Conservation (phyloP, 495 filamentous ascomycete genomes). For the Entonaema liquescens region DNA sequence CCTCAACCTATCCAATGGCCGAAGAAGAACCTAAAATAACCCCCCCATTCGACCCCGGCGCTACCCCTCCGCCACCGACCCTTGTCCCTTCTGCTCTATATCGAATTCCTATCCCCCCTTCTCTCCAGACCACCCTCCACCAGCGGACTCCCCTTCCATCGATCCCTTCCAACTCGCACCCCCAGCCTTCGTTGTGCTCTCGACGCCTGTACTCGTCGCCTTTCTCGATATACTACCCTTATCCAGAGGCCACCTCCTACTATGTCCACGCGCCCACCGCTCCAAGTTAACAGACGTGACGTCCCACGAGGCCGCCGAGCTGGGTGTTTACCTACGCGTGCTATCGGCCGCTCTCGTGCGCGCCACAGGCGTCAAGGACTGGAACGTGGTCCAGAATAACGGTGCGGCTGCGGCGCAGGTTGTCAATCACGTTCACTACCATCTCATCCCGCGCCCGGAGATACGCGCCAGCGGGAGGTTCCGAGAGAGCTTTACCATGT, state of each 20-base stretch:
- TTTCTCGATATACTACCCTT: slow-evolving; percentile 94
- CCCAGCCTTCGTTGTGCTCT: slow-evolving; percentile 73
- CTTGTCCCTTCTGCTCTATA: slow-evolving; percentile 76
- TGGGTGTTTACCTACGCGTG: slow-evolving; percentile 77
- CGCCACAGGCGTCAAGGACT: slow-evolving; percentile 72
- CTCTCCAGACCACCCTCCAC: slow-evolving; percentile 49
- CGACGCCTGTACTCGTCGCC: slow-evolving; percentile 74
- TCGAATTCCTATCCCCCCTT: slow-evolving; percentile 56
- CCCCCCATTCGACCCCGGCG: slow-evolving; percentile 41
- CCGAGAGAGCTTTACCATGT: slow-evolving; percentile 76
- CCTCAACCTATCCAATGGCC: too few species aligned
- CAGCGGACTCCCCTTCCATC: slow-evolving; percentile 43
- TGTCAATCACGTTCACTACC: slow-evolving; percentile 91
- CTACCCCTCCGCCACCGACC: slow-evolving; percentile 26
- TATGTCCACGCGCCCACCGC: slow-evolving; percentile 75
- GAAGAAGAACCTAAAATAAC: slow-evolving; percentile 13
- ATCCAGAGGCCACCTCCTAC: slow-evolving; percentile 76
- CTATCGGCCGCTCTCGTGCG: slow-evolving; percentile 74
- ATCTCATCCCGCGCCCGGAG: slow-evolving; percentile 81
- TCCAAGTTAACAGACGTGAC: slow-evolving; percentile 74
- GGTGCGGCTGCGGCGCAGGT: slow-evolving; percentile 87
- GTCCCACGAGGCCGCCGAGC: slow-evolving; percentile 62
- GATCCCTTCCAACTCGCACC: slow-evolving; percentile 52
- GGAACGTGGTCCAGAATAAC: slow-evolving; percentile 97
- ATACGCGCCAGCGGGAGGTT: slow-evolving; percentile 52